phyloP scores from a whole-genome alignment of 495 filamentous ascomycete species.

The Daldinia concentrica region DNA sequence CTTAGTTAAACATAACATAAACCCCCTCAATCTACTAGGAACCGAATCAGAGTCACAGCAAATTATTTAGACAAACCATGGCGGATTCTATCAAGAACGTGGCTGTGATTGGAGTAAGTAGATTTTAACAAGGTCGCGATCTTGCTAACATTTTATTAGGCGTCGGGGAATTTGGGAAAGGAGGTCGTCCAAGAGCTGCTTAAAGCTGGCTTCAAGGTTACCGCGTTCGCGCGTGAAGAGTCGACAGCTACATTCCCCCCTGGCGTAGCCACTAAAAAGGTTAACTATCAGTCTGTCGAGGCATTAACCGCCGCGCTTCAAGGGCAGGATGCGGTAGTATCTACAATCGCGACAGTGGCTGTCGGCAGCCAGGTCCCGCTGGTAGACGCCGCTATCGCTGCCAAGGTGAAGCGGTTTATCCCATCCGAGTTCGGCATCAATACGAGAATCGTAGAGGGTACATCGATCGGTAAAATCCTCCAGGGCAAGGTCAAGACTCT shows the following conservation, averaged over 20 bases:
- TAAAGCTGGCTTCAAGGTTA: slow-evolving; percentile 65
- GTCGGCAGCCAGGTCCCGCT: slow-evolving; percentile 56
- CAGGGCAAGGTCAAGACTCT: slow-evolving; percentile 59
- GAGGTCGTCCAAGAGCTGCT: slow-evolving; percentile 64
- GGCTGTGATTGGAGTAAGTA: slow-evolving; percentile 60
- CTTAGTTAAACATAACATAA: neutral
- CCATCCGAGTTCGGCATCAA: slow-evolving; percentile 72
- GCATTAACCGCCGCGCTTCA: slow-evolving; percentile 59
- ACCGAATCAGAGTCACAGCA: neutral
- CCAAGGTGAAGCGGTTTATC: slow-evolving; percentile 69
- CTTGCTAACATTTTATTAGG: slow-evolving; percentile 48
- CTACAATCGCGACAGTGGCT: slow-evolving; percentile 51
- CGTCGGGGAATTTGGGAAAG: slow-evolving; percentile 67
- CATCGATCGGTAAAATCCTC: slow-evolving; percentile 55
- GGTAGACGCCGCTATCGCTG: slow-evolving; percentile 68
- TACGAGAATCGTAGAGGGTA: slow-evolving; percentile 46
- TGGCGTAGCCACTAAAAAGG: slow-evolving; percentile 52
- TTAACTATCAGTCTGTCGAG: slow-evolving; percentile 65
- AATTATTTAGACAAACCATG: slow-evolving; percentile 45
- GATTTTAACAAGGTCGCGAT: neutral
- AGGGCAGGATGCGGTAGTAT: slow-evolving; percentile 68
- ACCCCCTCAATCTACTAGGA: neutral
- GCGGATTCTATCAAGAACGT: slow-evolving; percentile 59
- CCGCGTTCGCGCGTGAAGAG: slow-evolving; percentile 61
- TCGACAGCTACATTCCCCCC: slow-evolving; percentile 53